Conservation (phyloP, 1,139 yeast species). For the Nakaseomyces sp. region DNA sequence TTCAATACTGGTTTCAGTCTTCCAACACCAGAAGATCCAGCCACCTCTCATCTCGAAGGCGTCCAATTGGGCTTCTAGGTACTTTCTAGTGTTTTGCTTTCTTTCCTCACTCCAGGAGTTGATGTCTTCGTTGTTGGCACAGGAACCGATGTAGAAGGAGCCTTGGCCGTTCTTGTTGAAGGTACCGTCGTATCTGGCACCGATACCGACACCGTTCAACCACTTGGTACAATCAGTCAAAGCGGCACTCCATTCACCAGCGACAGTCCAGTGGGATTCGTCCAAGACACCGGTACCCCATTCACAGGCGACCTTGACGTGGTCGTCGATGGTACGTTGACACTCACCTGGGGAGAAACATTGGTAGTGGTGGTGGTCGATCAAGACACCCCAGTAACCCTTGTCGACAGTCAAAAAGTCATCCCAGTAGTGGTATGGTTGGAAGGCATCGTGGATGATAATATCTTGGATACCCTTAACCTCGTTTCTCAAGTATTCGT, state of each 20-base stretch:
- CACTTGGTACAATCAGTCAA: slow-evolving; percentile 86
- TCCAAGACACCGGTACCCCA: slow-evolving; percentile 44
- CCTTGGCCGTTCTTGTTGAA: slow-evolving; percentile 35
- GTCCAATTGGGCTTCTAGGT: slow-evolving; percentile 84
- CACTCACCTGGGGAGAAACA: slow-evolving; percentile 65
- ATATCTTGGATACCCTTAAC: slow-evolving; percentile 28
- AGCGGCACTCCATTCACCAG: slow-evolving; percentile 94
- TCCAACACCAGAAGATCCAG: slow-evolving; percentile 94
- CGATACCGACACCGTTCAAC: slow-evolving; percentile 86
- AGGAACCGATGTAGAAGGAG: slow-evolving; percentile 51
- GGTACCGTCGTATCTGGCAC: slow-evolving; percentile 77
- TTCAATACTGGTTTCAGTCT: slow-evolving; percentile 75
- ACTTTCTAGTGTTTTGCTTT: slow-evolving; percentile 52
- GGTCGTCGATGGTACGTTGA: slow-evolving; percentile 47
- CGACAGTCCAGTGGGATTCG: slow-evolving; percentile 66
- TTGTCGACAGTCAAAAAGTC: slow-evolving; percentile 35
- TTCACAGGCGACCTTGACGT: slow-evolving; percentile 52
- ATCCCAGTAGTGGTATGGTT: slow-evolving; percentile 55
- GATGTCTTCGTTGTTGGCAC: slow-evolving; percentile 49
- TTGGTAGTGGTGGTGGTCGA: slow-evolving; percentile 91
- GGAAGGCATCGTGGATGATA: slow-evolving; percentile 48
- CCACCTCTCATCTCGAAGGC: slow-evolving; percentile 68
- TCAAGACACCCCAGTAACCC: slow-evolving; percentile 55
- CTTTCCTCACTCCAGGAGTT: slow-evolving; percentile 53
- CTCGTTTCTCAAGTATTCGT: slow-evolving; percentile 31